Percentiles rank a stretch among this genome's conserved stretches.
Conservation (phyloP, 2,329 filamentous ascomycete species). For the Macroventuria anomochaeta region DNA sequence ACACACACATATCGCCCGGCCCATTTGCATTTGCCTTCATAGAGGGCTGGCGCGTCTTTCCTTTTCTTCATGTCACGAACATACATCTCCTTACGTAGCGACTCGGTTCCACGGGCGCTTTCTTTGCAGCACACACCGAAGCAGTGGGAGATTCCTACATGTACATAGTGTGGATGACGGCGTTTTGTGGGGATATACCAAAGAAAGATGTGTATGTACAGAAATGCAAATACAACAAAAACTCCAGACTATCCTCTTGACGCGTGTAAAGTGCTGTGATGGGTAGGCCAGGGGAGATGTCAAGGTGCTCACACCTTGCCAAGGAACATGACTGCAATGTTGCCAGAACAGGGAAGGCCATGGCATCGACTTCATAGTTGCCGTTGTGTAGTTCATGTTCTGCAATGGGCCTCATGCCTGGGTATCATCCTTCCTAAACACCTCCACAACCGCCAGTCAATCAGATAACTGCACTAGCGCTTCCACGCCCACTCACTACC, state of each 20-base stretch:
- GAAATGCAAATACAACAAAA: conserved; percentile 8
- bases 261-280: no score
- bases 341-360: no score
- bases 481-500: no score
- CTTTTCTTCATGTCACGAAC: conserved; percentile 3
- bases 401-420: no score
- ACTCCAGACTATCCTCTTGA: neutral
- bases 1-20: neutral
- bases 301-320: no score
- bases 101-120: neutral
- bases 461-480: no score
- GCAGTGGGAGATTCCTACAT: neutral
- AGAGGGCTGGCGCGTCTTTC: neutral
- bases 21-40: neutral
- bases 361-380: no score
- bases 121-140: neutral
- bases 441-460: no score
- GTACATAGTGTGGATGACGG: conserved; percentile 6
- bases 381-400: no score
- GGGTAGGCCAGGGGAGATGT: no score
- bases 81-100: conserved; percentile 10
- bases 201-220: conserved; percentile 3
- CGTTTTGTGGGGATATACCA: conserved; percentile 4
- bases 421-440: no score
- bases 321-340: no score